These are phyloP conservation scores for Trichoderma aggressivum DNA, from an alignment of 2,329 filamentous ascomycete species.

Conservation along the genomic window DNA sequence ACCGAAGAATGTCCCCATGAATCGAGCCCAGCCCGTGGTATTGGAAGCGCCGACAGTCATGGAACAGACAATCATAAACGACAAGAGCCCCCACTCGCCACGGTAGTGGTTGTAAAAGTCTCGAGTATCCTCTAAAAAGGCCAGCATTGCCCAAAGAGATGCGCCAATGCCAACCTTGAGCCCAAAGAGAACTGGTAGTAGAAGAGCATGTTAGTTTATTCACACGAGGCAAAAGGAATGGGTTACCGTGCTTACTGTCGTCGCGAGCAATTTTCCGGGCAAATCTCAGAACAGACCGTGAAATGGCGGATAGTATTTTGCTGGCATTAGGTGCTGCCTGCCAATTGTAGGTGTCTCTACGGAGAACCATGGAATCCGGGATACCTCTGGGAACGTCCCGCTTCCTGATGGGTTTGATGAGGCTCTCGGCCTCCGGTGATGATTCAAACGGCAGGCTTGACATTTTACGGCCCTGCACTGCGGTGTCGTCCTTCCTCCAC, in stretches of 20 bases:
- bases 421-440: slow-evolving; percentile 34
- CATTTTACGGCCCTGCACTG: slow-evolving; percentile 3
- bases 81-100: slow-evolving; percentile 91
- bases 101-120: slow-evolving; percentile 78
- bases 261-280: slow-evolving; percentile 45
- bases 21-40: slow-evolving; percentile 78
- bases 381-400: slow-evolving; percentile 49
- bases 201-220: neutral
- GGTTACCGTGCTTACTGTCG: slow-evolving; percentile 39
- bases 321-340: slow-evolving; percentile 43
- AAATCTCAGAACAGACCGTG: slow-evolving; percentile 40
- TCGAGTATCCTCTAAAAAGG: slow-evolving; percentile 71
- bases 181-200: slow-evolving; percentile 60
- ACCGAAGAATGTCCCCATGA: slow-evolving; percentile 76
- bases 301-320: slow-evolving; percentile 38
- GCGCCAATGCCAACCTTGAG: slow-evolving; percentile 87
- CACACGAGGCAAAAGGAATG: neutral
- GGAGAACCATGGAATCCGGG: slow-evolving; percentile 45
- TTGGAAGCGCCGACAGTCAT: slow-evolving; percentile 94
- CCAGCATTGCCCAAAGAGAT: slow-evolving; percentile 75
- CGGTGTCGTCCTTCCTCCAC: slow-evolving; percentile 49
- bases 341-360: slow-evolving; percentile 48
- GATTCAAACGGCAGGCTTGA: slow-evolving; percentile 24
- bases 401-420: slow-evolving; percentile 42
- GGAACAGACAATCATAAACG: slow-evolving; percentile 92